phyloP scores from a whole-genome alignment of 2,329 filamentous ascomycete species.

The Aspergillus ibericus region DNA sequence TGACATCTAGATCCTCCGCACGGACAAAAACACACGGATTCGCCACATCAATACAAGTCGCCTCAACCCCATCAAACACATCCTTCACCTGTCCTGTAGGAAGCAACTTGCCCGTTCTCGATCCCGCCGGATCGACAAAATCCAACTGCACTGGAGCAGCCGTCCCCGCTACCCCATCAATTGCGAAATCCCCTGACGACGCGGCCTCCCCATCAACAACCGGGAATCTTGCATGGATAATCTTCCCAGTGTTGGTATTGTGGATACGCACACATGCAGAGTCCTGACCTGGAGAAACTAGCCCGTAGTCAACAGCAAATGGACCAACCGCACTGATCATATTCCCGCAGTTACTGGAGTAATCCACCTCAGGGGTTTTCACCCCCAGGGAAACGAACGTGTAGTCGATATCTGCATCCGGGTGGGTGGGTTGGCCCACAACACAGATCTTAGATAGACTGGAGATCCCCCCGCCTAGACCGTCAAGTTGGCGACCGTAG shows the following conservation, averaged over 20 bases:
- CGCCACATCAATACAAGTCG: constrained; percentile 62
- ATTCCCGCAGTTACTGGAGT: constrained; percentile 72
- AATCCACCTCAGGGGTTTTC: constrained; percentile 60
- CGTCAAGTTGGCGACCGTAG: constrained; percentile 68
- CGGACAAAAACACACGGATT: constrained; percentile 65
- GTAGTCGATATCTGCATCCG: constrained; percentile 63
- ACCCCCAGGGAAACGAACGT: constrained; percentile 71
- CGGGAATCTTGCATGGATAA: constrained; percentile 60
- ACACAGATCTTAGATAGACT: constrained; percentile 71
- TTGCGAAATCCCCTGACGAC: constrained; percentile 56
- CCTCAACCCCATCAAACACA: constrained; percentile 50
- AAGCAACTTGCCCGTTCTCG: constrained; percentile 62
- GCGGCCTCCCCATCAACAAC: constrained; percentile 52
- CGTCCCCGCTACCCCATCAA: constrained; percentile 64
- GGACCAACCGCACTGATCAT: constrained; percentile 69
- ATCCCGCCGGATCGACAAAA: constrained; percentile 63
- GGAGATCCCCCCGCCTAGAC: constrained; percentile 68
- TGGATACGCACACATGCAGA: constrained; percentile 54
- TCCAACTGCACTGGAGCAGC: constrained; percentile 59
- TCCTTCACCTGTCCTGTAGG: constrained; percentile 61
- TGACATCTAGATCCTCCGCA: constrained; percentile 52
- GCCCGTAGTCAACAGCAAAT: constrained; percentile 55
- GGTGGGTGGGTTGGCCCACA: constrained; percentile 52
- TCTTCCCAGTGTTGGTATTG: constrained; percentile 71
- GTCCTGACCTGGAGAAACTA: not conserved